Conservation (phyloP, 1,284 basidiomycete species). For the Rhodotorula sp. region DNA sequence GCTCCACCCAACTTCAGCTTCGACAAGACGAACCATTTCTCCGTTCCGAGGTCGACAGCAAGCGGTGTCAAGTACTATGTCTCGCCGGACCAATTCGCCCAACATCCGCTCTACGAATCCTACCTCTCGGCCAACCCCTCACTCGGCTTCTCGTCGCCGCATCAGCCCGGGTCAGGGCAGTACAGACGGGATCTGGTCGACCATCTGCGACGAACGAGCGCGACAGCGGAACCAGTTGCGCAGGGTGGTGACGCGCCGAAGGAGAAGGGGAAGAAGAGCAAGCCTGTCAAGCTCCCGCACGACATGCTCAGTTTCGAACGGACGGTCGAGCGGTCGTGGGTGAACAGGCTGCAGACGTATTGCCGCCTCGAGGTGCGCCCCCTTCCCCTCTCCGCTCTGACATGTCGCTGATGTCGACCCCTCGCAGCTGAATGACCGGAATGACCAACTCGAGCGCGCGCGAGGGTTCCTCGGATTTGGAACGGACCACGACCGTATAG, state of each 20-base stretch:
- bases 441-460: conserved; percentile 67
- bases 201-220: conserved; percentile 57
- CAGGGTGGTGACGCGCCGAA: conserved; percentile 45
- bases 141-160: conserved; percentile 26
- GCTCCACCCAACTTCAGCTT: conserved; percentile 77
- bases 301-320: conserved; percentile 61
- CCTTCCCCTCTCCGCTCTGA: neutral
- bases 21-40: conserved; percentile 48
- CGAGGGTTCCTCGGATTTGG: conserved; percentile 72
- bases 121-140: conserved; percentile 37
- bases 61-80: conserved; percentile 65
- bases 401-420: neutral
- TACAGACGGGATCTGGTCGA: conserved; percentile 21
- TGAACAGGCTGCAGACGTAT: conserved; percentile 63
- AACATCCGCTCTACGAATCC: conserved; percentile 60
- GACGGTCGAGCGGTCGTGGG: conserved; percentile 68
- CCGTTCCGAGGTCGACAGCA: conserved; percentile 21
- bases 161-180: conserved; percentile 22
- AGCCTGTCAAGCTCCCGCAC: conserved; percentile 17
- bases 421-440: conserved; percentile 56
- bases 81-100: conserved; percentile 71
- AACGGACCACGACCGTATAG: conserved; percentile 50
- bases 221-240: neutral
- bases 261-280: conserved; percentile 27
- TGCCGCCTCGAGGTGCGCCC: conserved; percentile 60